Conservation (phyloP, 257 asterid species). For the Echites panduratus region DNA sequence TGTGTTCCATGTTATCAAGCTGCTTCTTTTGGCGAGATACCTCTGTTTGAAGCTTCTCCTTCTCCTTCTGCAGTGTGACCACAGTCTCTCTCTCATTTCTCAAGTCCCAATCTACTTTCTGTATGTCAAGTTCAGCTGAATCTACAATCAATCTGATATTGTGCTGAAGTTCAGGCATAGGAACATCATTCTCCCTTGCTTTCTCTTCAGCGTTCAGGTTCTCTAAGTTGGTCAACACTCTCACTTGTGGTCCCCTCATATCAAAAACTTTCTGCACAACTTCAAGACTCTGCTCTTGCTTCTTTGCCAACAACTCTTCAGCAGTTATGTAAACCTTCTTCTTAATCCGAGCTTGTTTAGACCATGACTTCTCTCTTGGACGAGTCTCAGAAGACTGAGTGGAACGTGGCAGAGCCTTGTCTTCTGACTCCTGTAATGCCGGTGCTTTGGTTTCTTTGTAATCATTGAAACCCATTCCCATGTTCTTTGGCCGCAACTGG, state of each 20-base stretch:
- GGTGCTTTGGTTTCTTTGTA: conserved; percentile 55
- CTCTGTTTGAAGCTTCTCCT: conserved; percentile 61
- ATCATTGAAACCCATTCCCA: conserved; percentile 93
- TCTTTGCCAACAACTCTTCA: conserved; percentile 64
- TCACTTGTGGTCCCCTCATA: conserved; percentile 96
- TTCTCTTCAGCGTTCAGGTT: conserved; percentile 80
- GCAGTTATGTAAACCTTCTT: conserved; percentile 63
- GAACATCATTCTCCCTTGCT: conserved; percentile 64
- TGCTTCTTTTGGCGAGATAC: conserved; percentile 58
- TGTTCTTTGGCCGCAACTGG: conserved; percentile 71
- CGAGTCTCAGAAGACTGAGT: conserved; percentile 36
- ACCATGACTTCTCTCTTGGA: conserved; percentile 64
- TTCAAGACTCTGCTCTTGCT: conserved; percentile 72
- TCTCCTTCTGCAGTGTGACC: conserved; percentile 74
- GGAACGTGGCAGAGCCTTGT: conserved; percentile 33
- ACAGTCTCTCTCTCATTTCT: conserved; percentile 85
- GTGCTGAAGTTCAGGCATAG: conserved; percentile 96
- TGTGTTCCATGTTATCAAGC: conserved; percentile 57
- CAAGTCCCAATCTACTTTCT: conserved; percentile 69
- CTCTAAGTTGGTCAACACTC: conserved; percentile 79
- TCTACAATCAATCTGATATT: conserved; percentile 71
- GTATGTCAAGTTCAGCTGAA: conserved; percentile 68
- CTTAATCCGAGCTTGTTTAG: conserved; percentile 53
- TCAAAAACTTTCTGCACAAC: conserved; percentile 81
- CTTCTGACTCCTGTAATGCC: conserved; percentile 38